A percentile compares a stretch with the other conserved stretches of the same genome.
These are phyloP conservation scores for Populus deltoides DNA, from an alignment of 345 rosid genomes.

Conservation along the genomic window DNA sequence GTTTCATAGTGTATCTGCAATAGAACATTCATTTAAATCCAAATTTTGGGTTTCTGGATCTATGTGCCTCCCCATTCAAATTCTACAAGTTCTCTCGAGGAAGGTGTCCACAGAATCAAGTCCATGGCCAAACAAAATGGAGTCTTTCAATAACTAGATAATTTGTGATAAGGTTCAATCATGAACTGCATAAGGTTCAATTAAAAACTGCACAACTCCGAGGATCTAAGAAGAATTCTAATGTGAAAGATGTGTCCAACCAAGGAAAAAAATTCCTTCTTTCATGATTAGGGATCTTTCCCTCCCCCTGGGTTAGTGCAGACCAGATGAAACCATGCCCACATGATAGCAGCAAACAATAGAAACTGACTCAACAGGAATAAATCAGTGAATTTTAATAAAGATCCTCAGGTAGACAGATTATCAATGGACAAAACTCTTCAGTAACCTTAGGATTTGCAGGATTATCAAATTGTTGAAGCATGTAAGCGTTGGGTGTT, in stretches of 20 bases:
- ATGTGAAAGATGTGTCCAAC: neutral
- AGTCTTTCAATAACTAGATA: neutral
- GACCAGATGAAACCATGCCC: neutral
- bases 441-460: slow-evolving; percentile 34
- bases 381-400: neutral
- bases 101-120: neutral
- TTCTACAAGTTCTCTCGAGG: no score
- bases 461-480: slow-evolving; percentile 36
- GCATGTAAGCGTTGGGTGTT: slow-evolving; percentile 32
- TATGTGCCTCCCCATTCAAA: neutral
- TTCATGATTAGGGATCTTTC: neutral
- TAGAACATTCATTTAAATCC: neutral
- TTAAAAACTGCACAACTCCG: neutral
- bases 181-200: neutral
- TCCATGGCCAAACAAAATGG: neutral
- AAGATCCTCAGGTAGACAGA: neutral
- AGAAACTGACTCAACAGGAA: neutral
- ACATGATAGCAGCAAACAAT: neutral
- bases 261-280: no score
- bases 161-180: no score
- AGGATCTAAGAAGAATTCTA: neutral
- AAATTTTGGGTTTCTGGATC: neutral
- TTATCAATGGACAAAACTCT: slow-evolving; percentile 6
- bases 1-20: slow-evolving; percentile 34
- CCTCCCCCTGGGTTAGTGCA: neutral